Evolutionary conservation across 2,329 filamentous ascomycete species (phyloP).

Genomic region (Clathrospora elynae): DNA sequence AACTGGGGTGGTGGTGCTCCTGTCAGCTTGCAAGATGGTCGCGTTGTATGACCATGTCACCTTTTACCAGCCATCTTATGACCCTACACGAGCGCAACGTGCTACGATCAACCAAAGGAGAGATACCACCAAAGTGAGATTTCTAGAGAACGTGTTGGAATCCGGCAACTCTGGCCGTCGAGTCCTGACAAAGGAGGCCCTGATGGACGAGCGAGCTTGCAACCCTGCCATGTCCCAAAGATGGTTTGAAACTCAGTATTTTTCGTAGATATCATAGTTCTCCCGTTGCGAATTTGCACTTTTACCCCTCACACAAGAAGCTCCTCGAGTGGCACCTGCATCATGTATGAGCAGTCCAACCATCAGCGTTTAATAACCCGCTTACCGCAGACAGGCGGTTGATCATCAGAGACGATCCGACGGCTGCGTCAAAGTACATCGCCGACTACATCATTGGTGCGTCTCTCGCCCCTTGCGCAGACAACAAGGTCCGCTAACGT

Average conservation of each 20-base stretch:
- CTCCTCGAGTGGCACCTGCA: no score
- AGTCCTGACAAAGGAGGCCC: conserved; percentile 32
- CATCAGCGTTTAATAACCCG: conserved; percentile 20
- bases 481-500: conserved; percentile 29
- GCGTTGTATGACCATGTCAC: conserved; percentile 42
- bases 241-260: conserved; percentile 27
- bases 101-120: conserved; percentile 11
- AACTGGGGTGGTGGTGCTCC: conserved; percentile 8
- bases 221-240: conserved; percentile 15
- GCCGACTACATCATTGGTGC: conserved; percentile 79
- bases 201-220: conserved; percentile 25
- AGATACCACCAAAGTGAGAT: conserved; percentile 7
- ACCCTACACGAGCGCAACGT: conserved; percentile 25
- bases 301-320: conserved; percentile 6
- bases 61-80: conserved; percentile 30
- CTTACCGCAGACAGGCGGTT: conserved; percentile 68
- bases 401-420: conserved; percentile 76
- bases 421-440: conserved; percentile 73
- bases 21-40: conserved; percentile 28
- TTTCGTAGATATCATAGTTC: conserved; percentile 25
- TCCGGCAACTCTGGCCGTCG: conserved; percentile 28
- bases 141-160: conserved; percentile 19
- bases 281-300: conserved; percentile 6
- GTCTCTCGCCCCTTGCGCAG: conserved; percentile 28
- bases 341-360: conserved; percentile 43